A percentile compares a stretch with the other conserved stretches of the same genome.
phyloP scores from a whole-genome alignment of 2,329 filamentous ascomycete genomes.

The Boeremia lycopersici region DNA sequence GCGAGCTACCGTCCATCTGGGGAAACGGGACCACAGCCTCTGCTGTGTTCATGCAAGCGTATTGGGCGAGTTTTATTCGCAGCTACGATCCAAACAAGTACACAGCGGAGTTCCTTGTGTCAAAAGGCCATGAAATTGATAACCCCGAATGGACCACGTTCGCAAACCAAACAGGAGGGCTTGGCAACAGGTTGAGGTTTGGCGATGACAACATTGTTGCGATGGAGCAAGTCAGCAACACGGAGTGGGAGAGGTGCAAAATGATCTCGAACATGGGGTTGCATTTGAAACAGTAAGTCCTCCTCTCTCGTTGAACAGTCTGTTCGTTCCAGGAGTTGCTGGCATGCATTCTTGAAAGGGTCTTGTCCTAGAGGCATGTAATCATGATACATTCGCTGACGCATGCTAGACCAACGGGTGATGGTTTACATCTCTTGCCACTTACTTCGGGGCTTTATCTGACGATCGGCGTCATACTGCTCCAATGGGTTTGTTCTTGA shows the following conservation, averaged over 20 bases:
- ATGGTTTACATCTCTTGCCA: slow-evolving; percentile 1
- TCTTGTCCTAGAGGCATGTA: slow-evolving; percentile 1
- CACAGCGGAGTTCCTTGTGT: slow-evolving; percentile 28
- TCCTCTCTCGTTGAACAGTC: not conserved
- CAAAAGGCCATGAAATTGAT: slow-evolving; percentile 21
- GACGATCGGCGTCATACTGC: not conserved
- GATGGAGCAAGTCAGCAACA: slow-evolving; percentile 36
- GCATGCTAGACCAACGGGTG: slow-evolving; percentile 1
- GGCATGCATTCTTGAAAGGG: not conserved
- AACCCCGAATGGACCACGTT: slow-evolving; percentile 37
- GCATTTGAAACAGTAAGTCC: slow-evolving; percentile 40
- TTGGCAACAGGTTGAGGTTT: slow-evolving; percentile 34
- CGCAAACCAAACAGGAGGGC: slow-evolving; percentile 1
- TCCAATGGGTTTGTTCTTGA: slow-evolving; percentile 12
- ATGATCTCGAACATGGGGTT: slow-evolving; percentile 35
- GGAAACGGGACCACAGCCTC: slow-evolving; percentile 41
- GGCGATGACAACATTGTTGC: slow-evolving; percentile 33
- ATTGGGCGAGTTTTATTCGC: slow-evolving; percentile 54
- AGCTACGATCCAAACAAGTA: slow-evolving; percentile 49
- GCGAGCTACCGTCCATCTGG: slow-evolving; percentile 49
- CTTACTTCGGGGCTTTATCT: slow-evolving; percentile 9
- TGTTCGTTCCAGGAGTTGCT: not conserved
- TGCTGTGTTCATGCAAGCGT: slow-evolving; percentile 43
- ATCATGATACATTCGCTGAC: slow-evolving; percentile 3
- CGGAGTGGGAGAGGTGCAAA: slow-evolving; percentile 31